Evolutionary conservation across 768 basidiomycete genomes (phyloP).

Genomic region (Plicaturopsis crispa): DNA sequence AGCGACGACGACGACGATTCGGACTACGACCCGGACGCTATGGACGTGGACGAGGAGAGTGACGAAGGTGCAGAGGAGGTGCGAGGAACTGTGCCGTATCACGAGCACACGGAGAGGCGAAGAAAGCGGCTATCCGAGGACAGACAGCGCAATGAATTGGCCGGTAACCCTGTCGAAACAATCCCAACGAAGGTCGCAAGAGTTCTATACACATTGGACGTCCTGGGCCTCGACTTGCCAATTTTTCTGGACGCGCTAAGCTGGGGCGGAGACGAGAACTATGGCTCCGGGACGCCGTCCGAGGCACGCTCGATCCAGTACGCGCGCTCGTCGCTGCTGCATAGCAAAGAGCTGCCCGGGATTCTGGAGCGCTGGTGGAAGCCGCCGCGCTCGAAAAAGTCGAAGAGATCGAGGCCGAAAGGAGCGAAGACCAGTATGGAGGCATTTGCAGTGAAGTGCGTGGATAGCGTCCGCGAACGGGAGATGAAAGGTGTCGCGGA

Average conservation of each 20-base stretch:
- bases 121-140: too few species aligned
- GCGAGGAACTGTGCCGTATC: too few species aligned
- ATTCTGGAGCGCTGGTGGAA: constrained; percentile 21
- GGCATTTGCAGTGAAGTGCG: constrained; percentile 14
- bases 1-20: too few species aligned
- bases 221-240: constrained; percentile 13
- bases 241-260: constrained; percentile 24
- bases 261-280: constrained; percentile 23
- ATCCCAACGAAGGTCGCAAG: too few species aligned
- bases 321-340: constrained; percentile 14
- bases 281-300: too few species aligned
- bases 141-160: too few species aligned
- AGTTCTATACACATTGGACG: too few species aligned
- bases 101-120: too few species aligned
- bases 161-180: too few species aligned
- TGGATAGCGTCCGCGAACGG: constrained; percentile 5
- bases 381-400: constrained; percentile 13
- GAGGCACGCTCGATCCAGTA: constrained; percentile 7
- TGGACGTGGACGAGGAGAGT: too few species aligned
- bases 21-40: too few species aligned
- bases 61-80: too few species aligned
- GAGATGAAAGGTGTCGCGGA: constrained; percentile 11
- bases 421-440: constrained; percentile 13
- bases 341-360: constrained; percentile 14
- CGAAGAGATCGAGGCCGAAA: constrained; percentile 10